Base-by-base conservation (phyloP, 2,329 filamentous ascomycete species). In the Trichoderma arundinaceum region DNA sequence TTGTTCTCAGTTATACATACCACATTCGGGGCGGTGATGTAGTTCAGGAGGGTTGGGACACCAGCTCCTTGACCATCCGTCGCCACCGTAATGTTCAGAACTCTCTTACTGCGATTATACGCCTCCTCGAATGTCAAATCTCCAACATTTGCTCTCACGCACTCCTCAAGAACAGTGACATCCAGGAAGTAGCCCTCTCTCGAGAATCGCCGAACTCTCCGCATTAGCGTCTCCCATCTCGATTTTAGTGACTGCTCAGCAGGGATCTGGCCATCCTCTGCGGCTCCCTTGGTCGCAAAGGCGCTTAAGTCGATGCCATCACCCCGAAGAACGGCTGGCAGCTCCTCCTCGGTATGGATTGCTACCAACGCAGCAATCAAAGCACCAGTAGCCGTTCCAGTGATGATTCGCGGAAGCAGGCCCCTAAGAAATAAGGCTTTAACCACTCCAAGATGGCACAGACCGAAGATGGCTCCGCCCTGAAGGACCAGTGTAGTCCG, bases 41-140 rank as follows among this genome's bases (percentile, higher is more conserved):
- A 95, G 77, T 97, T 98, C 39, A 98, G 84, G 38, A 97, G 80
- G 53, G 90, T 93, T 1, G 94, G 94, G 1, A 94, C 88, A 39
- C 92, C 92, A 13, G 87, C 88, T 68, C 87, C 88, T 68, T 89
- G 87, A 6, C 87, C 88, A 22, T 88, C 88, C 1, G 90, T 92
- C 0, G 91, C 91, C 22, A 97, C 89, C 0, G 93, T 97, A 69
- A 98, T 97, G 75, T 97, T 97, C 71, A 98, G 81, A 3, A 96
- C 88, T 58, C 92, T 84, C 74, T 95, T 95, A 44, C 92, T 97
- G 68, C 88, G 87, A 59, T 89, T 86, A 73, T 94, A 97, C 0
- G 94, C 94, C 78, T 97, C 94, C 76, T 96, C 92, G 73, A 98
- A 98, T 0, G 94, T 97, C 68, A 96, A 76, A 72, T 97, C 91